phyloP scores from a whole-genome alignment of 1,139 yeast genomes.

The Saccharomycopsis phalli region DNA sequence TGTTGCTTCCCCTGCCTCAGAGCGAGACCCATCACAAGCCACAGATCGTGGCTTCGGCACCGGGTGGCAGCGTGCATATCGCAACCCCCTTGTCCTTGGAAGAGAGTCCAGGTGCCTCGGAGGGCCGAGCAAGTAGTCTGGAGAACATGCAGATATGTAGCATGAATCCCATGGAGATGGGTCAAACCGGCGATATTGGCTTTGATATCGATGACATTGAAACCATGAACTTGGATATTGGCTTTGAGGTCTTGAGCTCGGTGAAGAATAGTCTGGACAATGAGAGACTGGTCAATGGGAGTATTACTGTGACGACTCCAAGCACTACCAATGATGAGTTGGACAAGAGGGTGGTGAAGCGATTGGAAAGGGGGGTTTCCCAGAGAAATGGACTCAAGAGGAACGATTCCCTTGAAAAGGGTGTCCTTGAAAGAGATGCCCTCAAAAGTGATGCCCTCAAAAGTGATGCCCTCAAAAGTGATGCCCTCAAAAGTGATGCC shows the following conservation, averaged over 20 bases:
- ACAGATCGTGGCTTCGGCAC: too few species aligned
- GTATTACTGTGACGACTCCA: not conserved
- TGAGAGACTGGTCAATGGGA: not conserved
- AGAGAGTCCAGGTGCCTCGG: slow-evolving; percentile 12
- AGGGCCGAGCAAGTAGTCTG: too few species aligned
- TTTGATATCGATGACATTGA: too few species aligned
- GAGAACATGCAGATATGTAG: too few species aligned
- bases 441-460: not conserved
- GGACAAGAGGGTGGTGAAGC: not conserved
- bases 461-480: not conserved
- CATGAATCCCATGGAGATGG: too few species aligned
- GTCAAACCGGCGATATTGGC: too few species aligned
- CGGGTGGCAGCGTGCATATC: too few species aligned
- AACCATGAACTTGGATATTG: slow-evolving; percentile 7
- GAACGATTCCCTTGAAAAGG: too few species aligned
- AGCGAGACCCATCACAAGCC: too few species aligned
- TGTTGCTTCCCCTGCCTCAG: not conserved
- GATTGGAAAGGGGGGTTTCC: too few species aligned
- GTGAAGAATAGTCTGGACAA: not conserved
- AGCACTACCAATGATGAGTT: not conserved
- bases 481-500: not conserved
- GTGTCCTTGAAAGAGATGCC: not conserved
- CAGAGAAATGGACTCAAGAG: too few species aligned
- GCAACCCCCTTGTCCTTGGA: slow-evolving; percentile 15
- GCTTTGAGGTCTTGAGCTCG: slow-evolving; percentile 21